Percentiles rank a stretch among this genome's conserved stretches.
Conservation (phyloP, 2,329 filamentous ascomycete species). For the Pestalotiopsis sp. region DNA sequence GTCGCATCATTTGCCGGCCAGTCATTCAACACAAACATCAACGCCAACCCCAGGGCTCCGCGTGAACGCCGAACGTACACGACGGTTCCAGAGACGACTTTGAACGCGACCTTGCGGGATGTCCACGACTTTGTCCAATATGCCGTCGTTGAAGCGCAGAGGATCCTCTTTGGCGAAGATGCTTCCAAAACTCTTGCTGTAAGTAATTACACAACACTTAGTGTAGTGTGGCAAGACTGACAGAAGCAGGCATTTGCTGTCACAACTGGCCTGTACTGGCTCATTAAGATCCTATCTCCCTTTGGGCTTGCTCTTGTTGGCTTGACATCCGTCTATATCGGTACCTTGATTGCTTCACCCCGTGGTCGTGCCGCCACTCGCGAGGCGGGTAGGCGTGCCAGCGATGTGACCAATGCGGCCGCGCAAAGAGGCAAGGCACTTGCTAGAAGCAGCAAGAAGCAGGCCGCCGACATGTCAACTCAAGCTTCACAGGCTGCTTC, state of each 20-base stretch:
- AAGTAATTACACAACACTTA: background rate
- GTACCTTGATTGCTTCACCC: background rate
- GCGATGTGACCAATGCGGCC: background rate
- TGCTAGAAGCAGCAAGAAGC: background rate
- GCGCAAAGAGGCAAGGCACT: background rate
- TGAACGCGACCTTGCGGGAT: conserved; percentile 8
- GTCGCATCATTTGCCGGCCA: background rate
- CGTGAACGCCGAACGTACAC: background rate
- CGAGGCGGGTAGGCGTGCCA: background rate
- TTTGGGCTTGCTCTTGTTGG: conserved; percentile 1
- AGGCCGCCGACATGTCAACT: background rate
- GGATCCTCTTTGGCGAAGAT: conserved; percentile 8
- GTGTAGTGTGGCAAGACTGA: background rate
- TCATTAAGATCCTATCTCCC: conserved; percentile 5
- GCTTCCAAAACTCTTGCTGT: conserved; percentile 3
- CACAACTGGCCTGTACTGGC: background rate
- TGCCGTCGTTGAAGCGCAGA: conserved; percentile 8
- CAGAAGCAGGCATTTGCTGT: background rate
- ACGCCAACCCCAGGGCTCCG: background rate
- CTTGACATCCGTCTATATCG: conserved; percentile 5
- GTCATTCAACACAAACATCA: background rate
- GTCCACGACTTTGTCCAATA: conserved; percentile 10
- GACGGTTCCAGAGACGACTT: background rate
- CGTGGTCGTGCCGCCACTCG: conserved; percentile 2
- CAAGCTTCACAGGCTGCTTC: background rate